Evolutionary conservation across 176 grass and related monocot genomes (phyloP), one percentile per base, ranked within the genome.

Genomic region (Melocanna baccifera): DNA sequence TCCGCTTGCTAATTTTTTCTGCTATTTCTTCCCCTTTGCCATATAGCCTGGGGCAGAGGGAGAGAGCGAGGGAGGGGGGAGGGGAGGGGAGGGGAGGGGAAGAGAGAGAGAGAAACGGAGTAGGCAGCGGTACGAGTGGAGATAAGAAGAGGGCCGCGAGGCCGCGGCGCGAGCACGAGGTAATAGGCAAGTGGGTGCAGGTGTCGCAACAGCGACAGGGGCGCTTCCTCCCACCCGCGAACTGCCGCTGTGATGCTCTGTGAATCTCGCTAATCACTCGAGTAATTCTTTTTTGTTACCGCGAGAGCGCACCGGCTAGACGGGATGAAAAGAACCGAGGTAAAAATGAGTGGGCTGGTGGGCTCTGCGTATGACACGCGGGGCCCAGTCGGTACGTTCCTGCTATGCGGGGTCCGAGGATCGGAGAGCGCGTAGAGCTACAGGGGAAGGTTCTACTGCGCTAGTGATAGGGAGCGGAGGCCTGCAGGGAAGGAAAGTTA

Each of bases 31-130:
- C 79, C 66, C 79, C 86, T 83, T 86, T 86, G 79, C 89, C 61
- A 86, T 87, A 81, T 87, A 81, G 83, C 79, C 80, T 86, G 52
- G 84, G 79, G n/a, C n/a, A n/a, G n/a, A n/a, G 83, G 81, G 61
- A 61, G 41, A 46, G 7, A 57, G 22, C 5, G 20, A 9, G 22
- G 6, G 9, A 39, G 42, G 39, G 7, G 15, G 19, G n/a, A 9
- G 36, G 87, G 81, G 67, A 67, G 41, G 39, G 5, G 65, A 26
- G 7, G 20, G 8, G 22, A 9, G 12, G 46, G 42, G 37, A 10
- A 11, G n/a, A n/a, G n/a, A 30, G 18, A 10, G 26, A 26, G 7
- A 4, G 62, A 14, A 6, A 39, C 4, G 19, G 19, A 32, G 75
- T 65, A 25, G 52, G 69, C 32, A 20, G 29, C 25, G 79, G 69